Evolutionary conservation across 2,329 filamentous ascomycete species (phyloP).

Genomic region (Sporothrix luriei): DNA sequence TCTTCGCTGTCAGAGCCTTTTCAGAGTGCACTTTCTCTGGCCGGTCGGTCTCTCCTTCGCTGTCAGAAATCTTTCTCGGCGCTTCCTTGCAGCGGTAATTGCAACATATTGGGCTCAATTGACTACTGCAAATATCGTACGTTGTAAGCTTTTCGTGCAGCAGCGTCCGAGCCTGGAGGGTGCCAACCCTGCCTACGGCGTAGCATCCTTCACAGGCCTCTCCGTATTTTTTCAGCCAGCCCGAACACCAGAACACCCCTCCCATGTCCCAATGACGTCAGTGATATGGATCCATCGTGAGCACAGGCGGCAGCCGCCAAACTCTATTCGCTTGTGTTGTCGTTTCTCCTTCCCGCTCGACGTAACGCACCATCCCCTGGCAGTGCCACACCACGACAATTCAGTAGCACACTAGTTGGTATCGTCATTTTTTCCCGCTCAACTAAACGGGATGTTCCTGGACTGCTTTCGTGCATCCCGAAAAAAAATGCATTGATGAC

Average conservation of each 20-base stretch:
- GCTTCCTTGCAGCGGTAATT: no score
- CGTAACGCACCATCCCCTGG: not conserved
- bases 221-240: not conserved
- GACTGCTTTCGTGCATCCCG: not conserved
- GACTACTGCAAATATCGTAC: not conserved
- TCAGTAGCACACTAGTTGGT: not conserved
- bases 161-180: no score
- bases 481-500: conserved; percentile 1
- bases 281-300: conserved; percentile 12
- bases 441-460: no score
- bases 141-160: no score
- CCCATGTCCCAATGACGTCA: conserved; percentile 21
- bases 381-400: conserved; percentile 2
- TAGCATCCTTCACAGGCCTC: no score
- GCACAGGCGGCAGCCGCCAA: conserved; percentile 8
- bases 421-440: no score
- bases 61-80: no score
- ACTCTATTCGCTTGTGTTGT: not conserved
- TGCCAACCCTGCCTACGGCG: no score
- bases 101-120: conserved; percentile 1
- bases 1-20: not conserved
- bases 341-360: not conserved
- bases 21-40: not conserved
- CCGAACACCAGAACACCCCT: not conserved
- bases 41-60: not conserved